Evolutionary conservation across 1,284 basidiomycete genomes (phyloP), one percentile per base, ranked within the genome.

Genomic region (Cystobasidium slooffiae): DNA sequence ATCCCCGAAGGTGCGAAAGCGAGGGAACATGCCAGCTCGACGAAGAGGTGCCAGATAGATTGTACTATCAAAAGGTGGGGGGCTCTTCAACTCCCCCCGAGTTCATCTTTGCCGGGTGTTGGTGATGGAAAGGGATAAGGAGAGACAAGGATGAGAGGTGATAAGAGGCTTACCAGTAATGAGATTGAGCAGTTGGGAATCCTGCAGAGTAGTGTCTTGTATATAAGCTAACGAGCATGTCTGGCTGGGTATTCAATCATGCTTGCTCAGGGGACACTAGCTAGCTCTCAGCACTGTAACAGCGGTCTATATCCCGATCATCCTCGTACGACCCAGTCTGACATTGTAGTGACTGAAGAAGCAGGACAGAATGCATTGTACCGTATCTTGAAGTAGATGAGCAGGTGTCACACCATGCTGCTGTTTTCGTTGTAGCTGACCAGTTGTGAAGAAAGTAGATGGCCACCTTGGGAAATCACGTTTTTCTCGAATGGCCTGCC

Each of bases 31-130:
- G 69, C 37, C n/a, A 47, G 46, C 70, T 73, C 58, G 58, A 66
- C 56, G 70, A 73, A 73, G 70, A 73, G 70, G 70, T 73, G 70
- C 70, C 70, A 73, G 52, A 56, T 55, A 43, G 46, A 56, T 55
- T 65, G 47, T 46, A 46, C 49, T 58, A 55, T 68, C 66, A 44
- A 51, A 58, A 59, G 61, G 31, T 64, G 37, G 70, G 70, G 62
- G 70, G 44, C 62, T 73, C 70, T 73, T 73, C 70, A 73, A 53
- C 56, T 73, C 70, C 62, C 70, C 31, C 31, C 70, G 53, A 44
- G 70, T 44, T 73, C 70, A 73, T 73, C 70, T 47, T 66, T 56
- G 70, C 63, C 70, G 70, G 70, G 62, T 44, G 20, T 43, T 14
- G 24, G 14, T 61, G 7, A 31, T 8, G 64, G 12, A 31, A 16